These are phyloP conservation scores for Ophiocordyceps unilateralis DNA, from an alignment of 2,329 filamentous ascomycete genomes.

Conservation along the genomic window DNA sequence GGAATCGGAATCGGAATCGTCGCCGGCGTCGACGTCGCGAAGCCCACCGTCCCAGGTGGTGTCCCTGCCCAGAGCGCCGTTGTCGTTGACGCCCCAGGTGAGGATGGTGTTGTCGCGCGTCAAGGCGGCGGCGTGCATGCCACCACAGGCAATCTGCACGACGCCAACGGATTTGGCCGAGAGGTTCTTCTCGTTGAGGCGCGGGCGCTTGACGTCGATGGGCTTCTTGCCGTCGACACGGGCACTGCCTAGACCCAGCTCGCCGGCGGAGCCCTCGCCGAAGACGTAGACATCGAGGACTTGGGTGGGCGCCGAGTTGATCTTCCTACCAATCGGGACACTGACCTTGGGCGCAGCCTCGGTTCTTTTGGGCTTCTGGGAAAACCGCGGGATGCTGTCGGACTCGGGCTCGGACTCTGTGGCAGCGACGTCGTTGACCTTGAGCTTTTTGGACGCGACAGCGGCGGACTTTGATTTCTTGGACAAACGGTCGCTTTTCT, in stretches of 20 bases:
- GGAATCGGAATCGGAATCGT: constrained; percentile 38
- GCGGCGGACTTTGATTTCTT: constrained; percentile 31
- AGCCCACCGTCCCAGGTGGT: constrained; percentile 50
- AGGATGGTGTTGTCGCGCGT: constrained; percentile 68
- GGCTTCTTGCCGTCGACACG: constrained; percentile 39
- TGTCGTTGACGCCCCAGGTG: constrained; percentile 80
- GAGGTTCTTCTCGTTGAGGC: constrained; percentile 51
- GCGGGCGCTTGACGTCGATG: constrained; percentile 66
- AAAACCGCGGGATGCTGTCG: constrained; percentile 22
- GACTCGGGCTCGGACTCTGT: constrained; percentile 4
- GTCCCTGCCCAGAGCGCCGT: constrained; percentile 62
- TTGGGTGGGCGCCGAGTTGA: constrained; percentile 30
- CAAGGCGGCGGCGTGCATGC: constrained; percentile 65
- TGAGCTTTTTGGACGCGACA: constrained; percentile 11
- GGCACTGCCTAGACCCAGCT: constrained; percentile 62
- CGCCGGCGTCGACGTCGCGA: constrained; percentile 34
- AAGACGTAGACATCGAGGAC: constrained; percentile 63
- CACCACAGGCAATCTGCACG: constrained; percentile 60
- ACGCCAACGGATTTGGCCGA: constrained; percentile 47
- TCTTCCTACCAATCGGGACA: not conserved
- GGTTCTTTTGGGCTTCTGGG: constrained; percentile 39
- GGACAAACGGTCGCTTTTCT: constrained; percentile 25
- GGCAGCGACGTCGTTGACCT: constrained; percentile 4
- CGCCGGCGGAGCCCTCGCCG: constrained; percentile 63
- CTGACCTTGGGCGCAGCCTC: constrained; percentile 6